These are phyloP conservation scores for Candida ponderosae DNA, from an alignment of 805 yeast genomes.

Conservation along the genomic window DNA sequence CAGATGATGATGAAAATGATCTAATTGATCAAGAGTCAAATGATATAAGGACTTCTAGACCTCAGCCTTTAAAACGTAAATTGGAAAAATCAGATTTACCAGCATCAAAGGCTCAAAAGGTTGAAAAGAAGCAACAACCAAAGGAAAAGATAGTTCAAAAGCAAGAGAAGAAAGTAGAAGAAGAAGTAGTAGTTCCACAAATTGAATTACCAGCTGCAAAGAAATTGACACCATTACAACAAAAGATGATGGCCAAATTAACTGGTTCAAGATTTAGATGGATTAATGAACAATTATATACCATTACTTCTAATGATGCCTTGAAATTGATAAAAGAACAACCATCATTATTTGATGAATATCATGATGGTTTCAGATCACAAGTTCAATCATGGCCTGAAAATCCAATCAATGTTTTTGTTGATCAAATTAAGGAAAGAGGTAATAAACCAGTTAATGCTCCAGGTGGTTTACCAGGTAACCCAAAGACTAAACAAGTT, in stretches of 20 bases:
- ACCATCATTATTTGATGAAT: conserved; percentile 87
- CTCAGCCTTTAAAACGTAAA: not conserved
- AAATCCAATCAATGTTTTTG: conserved; percentile 92
- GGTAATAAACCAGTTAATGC: conserved; percentile 71
- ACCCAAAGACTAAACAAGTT: conserved; percentile 40
- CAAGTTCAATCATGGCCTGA: conserved; percentile 98
- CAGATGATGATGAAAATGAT: conserved; percentile 23
- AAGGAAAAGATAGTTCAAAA: conserved; percentile 1
- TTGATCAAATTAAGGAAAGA: conserved; percentile 55
- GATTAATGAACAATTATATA: conserved; percentile 97
- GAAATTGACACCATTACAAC: conserved; percentile 79
- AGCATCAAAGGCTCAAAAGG: conserved; percentile 3
- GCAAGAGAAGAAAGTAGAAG: conserved; percentile 3
- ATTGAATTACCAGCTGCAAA: conserved; percentile 19
- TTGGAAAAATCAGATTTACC: conserved; percentile 2
- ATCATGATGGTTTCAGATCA: conserved; percentile 89
- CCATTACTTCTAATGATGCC: conserved; percentile 74
- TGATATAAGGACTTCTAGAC: no score
- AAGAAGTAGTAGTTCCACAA: conserved; percentile 7
- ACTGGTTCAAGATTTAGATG: conserved; percentile 95
- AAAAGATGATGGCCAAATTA: conserved; percentile 90
- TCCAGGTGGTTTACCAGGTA: conserved; percentile 92
- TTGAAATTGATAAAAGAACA: conserved; percentile 64
- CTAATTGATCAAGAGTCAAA: conserved; percentile 14
- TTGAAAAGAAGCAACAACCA: not conserved